Percentiles rank a stretch among this genome's conserved stretches.
Evolutionary conservation across 768 basidiomycete genomes (phyloP).

Genomic region (Trametes villosa): DNA sequence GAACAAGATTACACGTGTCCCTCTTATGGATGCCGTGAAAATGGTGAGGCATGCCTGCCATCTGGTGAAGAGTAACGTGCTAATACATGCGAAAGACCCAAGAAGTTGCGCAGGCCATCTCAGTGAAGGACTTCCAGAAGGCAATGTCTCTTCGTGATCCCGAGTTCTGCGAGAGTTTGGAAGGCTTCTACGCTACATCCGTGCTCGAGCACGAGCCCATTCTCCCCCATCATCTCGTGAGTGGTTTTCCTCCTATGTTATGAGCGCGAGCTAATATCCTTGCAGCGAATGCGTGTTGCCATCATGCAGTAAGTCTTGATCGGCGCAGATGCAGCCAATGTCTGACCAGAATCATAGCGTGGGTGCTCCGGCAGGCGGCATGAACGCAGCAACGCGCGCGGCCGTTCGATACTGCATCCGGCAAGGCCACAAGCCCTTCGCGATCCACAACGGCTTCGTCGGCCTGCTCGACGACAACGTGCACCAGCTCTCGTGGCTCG

Average conservation of each 20-base stretch:
- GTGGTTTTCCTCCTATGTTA: neutral
- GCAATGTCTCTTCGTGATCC: slow-evolving; percentile 90
- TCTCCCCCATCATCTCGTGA: slow-evolving; percentile 38
- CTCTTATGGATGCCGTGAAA: slow-evolving; percentile 90
- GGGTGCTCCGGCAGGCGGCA: slow-evolving; percentile 97
- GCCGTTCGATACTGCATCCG: slow-evolving; percentile 91
- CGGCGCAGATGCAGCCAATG: neutral
- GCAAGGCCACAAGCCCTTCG: slow-evolving; percentile 92
- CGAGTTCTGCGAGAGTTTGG: slow-evolving; percentile 86
- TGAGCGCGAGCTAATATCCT: neutral
- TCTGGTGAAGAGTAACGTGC: too few species aligned
- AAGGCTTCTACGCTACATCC: slow-evolving; percentile 83
- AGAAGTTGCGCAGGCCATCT: slow-evolving; percentile 82
- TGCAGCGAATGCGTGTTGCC: slow-evolving; percentile 74
- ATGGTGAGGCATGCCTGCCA: too few species aligned
- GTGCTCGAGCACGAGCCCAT: slow-evolving; percentile 47
- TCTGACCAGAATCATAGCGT: slow-evolving; percentile 59
- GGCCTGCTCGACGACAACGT: slow-evolving; percentile 92
- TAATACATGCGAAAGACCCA: slow-evolving; percentile 65
- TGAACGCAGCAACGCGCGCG: slow-evolving; percentile 97
- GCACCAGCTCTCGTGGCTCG: slow-evolving; percentile 89
- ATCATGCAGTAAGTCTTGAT: slow-evolving; percentile 76
- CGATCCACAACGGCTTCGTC: slow-evolving; percentile 94
- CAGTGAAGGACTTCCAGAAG: slow-evolving; percentile 78
- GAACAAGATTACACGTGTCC: slow-evolving; percentile 93